These are phyloP conservation scores for Dentipellis fragilis DNA, from an alignment of 768 basidiomycete species.

Conservation along the genomic window DNA sequence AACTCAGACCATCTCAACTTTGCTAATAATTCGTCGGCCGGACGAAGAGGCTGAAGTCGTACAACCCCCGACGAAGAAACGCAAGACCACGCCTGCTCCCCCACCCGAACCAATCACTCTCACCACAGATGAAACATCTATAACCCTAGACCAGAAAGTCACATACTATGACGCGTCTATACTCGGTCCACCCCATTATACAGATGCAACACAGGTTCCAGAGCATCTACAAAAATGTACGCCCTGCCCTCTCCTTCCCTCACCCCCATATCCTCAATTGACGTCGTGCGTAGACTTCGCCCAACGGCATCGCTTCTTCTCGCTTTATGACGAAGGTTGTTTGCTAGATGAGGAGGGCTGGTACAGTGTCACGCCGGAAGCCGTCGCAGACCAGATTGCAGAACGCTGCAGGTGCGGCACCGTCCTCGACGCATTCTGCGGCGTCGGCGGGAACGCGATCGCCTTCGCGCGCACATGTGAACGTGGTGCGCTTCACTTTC, in stretches of 20 bases:
- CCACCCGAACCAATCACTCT: too few species aligned
- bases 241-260: slow-evolving; percentile 19
- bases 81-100: too few species aligned
- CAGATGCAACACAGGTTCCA: slow-evolving; percentile 57
- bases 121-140: too few species aligned
- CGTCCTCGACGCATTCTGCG: slow-evolving; percentile 91
- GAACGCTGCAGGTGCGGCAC: slow-evolving; percentile 81
- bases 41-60: too few species aligned
- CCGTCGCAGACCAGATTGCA: slow-evolving; percentile 87
- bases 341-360: slow-evolving; percentile 93
- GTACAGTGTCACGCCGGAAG: slow-evolving; percentile 94
- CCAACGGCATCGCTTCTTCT: slow-evolving; percentile 77
- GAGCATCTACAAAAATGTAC: slow-evolving; percentile 74
- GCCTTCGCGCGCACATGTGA: slow-evolving; percentile 96
- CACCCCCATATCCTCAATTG: not conserved
- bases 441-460: slow-evolving; percentile 95
- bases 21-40: too few species aligned
- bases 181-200: slow-evolving; percentile 60
- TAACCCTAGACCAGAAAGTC: too few species aligned
- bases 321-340: slow-evolving; percentile 70
- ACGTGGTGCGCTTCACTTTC: slow-evolving; percentile 49
- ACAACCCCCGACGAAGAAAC: too few species aligned
- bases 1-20: too few species aligned
- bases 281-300: slow-evolving; percentile 54
- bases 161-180: slow-evolving; percentile 45